Base-by-base conservation (phyloP, 768 basidiomycete genomes). In the Rhizopogon vesiculosus region DNA sequence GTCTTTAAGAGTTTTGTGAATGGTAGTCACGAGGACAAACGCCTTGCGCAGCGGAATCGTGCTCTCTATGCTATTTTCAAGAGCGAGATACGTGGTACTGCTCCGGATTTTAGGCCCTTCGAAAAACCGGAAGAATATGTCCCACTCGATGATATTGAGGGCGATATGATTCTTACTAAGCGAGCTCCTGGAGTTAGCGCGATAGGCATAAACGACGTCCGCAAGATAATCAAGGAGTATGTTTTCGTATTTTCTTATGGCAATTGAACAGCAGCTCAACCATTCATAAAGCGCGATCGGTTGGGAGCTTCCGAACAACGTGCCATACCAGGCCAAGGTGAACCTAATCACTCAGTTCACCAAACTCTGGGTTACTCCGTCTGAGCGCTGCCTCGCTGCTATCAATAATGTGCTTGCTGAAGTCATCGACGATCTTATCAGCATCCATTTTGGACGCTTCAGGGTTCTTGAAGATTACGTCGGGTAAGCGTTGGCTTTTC, bases 371-470 rank as follows among this genome's bases (percentile, higher is more conserved):
- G 19, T 45, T 3, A 54, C 38, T 3, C 69, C 42, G 10, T 49
- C 75, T 3, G 39, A 63, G 6, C 54, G 56, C 10, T 78, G 78
- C 56, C 67, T 77, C 63, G 58, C 63, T 2, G 56, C 55, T 5
- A 64, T 78, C 5, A 61, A 64, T 16, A 61, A 67, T 12, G 65
- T 72, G 3, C 63, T 77, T 3, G 61, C 64, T 16, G 61, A 69
- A 35, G 48, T 70, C 10, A 56, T 76, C 5, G 54, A 66, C 12
- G 18, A 53, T 1, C 65, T 71, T 12, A 58, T 75, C 29, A 54
- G 64, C 5, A 52, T 56, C 1, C 70, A 73, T 50, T 84, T 82
- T 56, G 72, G 71, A 3, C 69, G 72, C 7, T 82, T 78, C 51
- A 66, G 54, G 15, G 40, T 61, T 4, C 71, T 81, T 0, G 64